Percentiles rank a stretch among this genome's conserved stretches.
Evolutionary conservation across 257 asterid species (phyloP).

Genomic region (Solanum clarkiae): DNA sequence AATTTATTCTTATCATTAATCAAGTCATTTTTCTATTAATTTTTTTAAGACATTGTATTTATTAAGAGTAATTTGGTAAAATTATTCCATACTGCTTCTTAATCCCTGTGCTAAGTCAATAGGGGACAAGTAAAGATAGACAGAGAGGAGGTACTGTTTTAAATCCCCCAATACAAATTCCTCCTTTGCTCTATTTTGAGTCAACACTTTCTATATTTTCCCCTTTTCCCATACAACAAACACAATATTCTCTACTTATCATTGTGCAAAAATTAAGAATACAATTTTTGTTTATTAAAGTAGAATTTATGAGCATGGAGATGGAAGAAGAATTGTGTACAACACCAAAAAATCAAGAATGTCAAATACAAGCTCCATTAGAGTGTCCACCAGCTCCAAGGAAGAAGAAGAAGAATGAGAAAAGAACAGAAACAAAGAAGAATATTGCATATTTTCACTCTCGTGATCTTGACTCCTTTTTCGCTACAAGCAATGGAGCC

Average conservation of each 20-base stretch:
- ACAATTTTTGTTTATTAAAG: neutral
- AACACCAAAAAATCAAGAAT: constrained; percentile 48
- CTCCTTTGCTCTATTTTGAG: neutral
- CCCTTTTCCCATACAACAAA: neutral
- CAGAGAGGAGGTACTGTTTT: too few species aligned
- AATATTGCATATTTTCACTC: constrained; percentile 26
- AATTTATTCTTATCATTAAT: too few species aligned
- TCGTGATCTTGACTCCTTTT: constrained; percentile 44
- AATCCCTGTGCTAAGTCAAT: too few species aligned
- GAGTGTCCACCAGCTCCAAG: constrained; percentile 63
- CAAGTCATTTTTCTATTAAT: too few species aligned
- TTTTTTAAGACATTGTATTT: too few species aligned
- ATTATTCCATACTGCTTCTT: too few species aligned
- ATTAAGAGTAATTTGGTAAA: too few species aligned
- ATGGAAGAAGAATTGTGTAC: constrained; percentile 37
- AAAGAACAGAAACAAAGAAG: neutral
- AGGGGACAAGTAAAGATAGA: too few species aligned
- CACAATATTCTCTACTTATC: neutral
- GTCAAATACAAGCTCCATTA: constrained; percentile 27
- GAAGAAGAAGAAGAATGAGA: constrained; percentile 22
- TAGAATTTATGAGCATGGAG: neutral
- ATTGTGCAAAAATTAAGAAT: neutral
- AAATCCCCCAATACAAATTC: too few species aligned
- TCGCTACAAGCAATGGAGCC: neutral
- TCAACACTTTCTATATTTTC: neutral